These are phyloP conservation scores for Flaveria trinervia DNA, from an alignment of 129 eudicot genomes.

Conservation along the genomic window DNA sequence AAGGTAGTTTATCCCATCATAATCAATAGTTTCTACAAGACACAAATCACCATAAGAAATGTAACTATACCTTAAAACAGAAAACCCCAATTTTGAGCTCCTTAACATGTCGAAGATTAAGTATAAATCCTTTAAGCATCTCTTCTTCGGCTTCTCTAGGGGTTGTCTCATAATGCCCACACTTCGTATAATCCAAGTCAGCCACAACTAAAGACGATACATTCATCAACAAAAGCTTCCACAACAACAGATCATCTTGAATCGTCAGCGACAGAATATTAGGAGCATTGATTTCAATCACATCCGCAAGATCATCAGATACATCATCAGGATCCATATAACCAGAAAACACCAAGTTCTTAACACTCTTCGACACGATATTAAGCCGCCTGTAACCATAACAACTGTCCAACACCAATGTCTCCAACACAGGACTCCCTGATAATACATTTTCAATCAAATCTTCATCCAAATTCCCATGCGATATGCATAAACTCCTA, in stretches of 20 bases:
- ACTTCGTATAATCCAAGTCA: slow-evolving; percentile 4
- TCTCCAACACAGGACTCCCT: slow-evolving; percentile 27
- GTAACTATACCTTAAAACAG: slow-evolving; percentile 6
- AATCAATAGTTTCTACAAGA: background rate
- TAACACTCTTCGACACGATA: slow-evolving; percentile 23
- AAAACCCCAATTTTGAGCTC: slow-evolving; percentile 25
- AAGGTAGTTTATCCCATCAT: background rate
- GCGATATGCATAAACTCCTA: slow-evolving; percentile 10
- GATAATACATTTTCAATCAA: slow-evolving; percentile 31
- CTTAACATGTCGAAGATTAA: slow-evolving; percentile 13
- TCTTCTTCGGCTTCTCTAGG: slow-evolving; percentile 31
- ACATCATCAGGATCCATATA: slow-evolving; percentile 4
- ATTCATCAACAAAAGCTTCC: slow-evolving; percentile 29
- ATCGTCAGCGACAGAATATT: slow-evolving; percentile 25
- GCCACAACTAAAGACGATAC: slow-evolving; percentile 30
- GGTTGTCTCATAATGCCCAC: background rate
- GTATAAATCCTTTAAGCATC: slow-evolving; percentile 27
- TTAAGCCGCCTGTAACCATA: slow-evolving; percentile 23
- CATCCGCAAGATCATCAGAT: slow-evolving; percentile 8
- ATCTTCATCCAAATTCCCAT: slow-evolving; percentile 14
- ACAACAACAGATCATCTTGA: background rate
- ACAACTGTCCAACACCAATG: slow-evolving; percentile 9
- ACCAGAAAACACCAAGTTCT: slow-evolving; percentile 24
- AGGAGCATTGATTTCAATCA: slow-evolving; percentile 34
- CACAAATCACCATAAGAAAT: background rate